These are phyloP conservation scores for Nicotiana undulata DNA, from an alignment of 257 asterid genomes.

Conservation along the genomic window DNA sequence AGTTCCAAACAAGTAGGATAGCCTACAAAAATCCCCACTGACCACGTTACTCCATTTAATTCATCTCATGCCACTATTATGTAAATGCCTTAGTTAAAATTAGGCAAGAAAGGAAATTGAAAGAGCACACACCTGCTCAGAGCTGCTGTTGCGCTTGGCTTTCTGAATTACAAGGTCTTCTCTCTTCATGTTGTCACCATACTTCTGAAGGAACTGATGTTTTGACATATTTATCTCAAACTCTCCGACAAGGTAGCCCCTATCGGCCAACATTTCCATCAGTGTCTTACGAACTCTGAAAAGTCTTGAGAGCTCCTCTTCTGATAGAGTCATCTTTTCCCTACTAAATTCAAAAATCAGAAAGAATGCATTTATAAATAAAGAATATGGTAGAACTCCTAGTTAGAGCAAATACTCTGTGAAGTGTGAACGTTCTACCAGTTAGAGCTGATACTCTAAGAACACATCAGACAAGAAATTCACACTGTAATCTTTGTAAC, in stretches of 20 bases:
- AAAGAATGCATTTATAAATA: background rate
- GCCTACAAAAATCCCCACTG: too few relatives aligned
- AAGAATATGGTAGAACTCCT: background rate
- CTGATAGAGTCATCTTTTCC: slow-evolving; percentile 13
- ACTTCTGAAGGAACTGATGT: slow-evolving; percentile 22
- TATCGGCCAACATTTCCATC: slow-evolving; percentile 30
- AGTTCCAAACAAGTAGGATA: too few relatives aligned
- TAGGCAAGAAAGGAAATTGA: background rate
- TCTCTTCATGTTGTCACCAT: slow-evolving; percentile 77
- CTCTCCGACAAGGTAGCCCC: slow-evolving; percentile 30
- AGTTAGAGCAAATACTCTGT: background rate
- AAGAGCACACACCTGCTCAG: slow-evolving; percentile 47
- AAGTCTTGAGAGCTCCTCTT: slow-evolving; percentile 4
- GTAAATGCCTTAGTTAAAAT: background rate
- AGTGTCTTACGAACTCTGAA: slow-evolving; percentile 25
- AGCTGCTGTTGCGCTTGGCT: slow-evolving; percentile 35
- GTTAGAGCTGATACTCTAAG: background rate
- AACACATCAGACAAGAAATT: background rate
- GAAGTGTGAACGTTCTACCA: background rate
- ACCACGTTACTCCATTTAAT: too few relatives aligned
- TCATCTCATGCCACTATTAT: too few relatives aligned
- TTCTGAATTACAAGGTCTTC: slow-evolving; percentile 64
- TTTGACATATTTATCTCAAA: slow-evolving; percentile 25
- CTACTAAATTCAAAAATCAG: background rate
- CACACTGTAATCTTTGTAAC: too few relatives aligned